These are phyloP conservation scores for Irpex rosettiformis DNA, from an alignment of 1,284 basidiomycete species.

Conservation along the genomic window DNA sequence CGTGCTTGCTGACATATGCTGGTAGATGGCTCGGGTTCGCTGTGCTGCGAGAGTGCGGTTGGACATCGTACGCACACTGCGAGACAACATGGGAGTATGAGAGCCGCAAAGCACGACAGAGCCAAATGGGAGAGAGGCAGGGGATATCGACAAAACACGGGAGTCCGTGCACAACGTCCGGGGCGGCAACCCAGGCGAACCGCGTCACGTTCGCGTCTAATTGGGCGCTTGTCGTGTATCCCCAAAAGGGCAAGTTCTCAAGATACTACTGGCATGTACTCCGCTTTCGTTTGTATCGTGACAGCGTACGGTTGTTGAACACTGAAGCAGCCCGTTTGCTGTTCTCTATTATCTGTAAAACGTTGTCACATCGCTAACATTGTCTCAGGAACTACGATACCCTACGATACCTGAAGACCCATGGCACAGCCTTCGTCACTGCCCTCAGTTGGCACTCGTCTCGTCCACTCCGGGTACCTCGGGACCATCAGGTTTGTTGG, in stretches of 20 bases:
- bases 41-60: constrained; percentile 35
- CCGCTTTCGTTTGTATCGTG: background rate
- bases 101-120: background rate
- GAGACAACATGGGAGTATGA: constrained; percentile 17
- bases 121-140: background rate
- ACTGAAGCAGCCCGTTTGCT: too few species aligned
- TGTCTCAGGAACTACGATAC: too few species aligned
- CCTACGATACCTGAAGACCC: background rate
- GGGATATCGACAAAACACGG: constrained; percentile 4
- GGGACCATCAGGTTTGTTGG: constrained; percentile 78
- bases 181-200: too few species aligned
- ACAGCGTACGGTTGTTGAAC: background rate
- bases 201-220: background rate
- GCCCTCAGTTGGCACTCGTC: constrained; percentile 44
- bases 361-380: background rate
- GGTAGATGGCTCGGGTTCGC: constrained; percentile 52
- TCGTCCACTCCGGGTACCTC: constrained; percentile 44
- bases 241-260: background rate
- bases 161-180: constrained; percentile 6
- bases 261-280: too few species aligned
- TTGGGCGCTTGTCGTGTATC: background rate
- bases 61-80: constrained; percentile 40
- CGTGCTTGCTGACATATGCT: constrained; percentile 53
- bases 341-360: too few species aligned
- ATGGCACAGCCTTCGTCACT: constrained; percentile 4